Conservation (phyloP, 192 early-diverging fungal species). For the Backusella circina region DNA sequence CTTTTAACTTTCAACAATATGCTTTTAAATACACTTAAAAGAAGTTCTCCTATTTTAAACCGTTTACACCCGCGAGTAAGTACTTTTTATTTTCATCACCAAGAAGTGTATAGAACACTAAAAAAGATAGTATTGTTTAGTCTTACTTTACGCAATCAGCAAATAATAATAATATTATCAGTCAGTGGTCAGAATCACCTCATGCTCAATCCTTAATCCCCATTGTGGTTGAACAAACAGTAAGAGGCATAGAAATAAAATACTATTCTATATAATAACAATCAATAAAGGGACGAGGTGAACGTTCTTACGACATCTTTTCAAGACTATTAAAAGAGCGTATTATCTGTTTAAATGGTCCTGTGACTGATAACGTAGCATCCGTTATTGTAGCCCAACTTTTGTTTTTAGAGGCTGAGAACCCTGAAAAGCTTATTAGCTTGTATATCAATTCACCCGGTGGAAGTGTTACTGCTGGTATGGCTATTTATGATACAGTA, state of each 20-base stretch:
- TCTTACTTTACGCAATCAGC: neutral
- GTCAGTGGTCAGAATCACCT: conserved; percentile 28
- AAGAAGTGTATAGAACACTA: neutral
- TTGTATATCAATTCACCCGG: conserved; percentile 99
- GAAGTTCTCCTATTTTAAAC: neutral
- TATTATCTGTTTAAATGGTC: conserved; percentile 94
- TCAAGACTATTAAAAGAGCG: conserved; percentile 95
- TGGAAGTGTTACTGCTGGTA: conserved; percentile 90
- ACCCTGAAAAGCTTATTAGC: conserved; percentile 88
- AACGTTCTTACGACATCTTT: conserved; percentile 97
- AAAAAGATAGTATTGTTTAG: neutral
- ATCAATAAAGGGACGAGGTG: conserved; percentile 64
- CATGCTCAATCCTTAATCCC: conserved; percentile 47
- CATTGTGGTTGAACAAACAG: conserved; percentile 65
- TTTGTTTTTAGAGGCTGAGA: conserved; percentile 92
- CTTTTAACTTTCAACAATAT: neutral
- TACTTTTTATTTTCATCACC: neutral
- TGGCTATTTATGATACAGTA: conserved; percentile 92
- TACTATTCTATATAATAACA: neutral
- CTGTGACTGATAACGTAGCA: conserved; percentile 77
- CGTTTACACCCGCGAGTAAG: conserved; percentile 1
- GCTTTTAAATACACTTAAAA: conserved; percentile 1
- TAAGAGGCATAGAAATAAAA: conserved; percentile 20
- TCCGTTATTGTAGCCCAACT: conserved; percentile 93
- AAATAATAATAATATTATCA: neutral